These are phyloP conservation scores for Letharia lupina DNA, from an alignment of 495 filamentous ascomycete species.

Conservation along the genomic window DNA sequence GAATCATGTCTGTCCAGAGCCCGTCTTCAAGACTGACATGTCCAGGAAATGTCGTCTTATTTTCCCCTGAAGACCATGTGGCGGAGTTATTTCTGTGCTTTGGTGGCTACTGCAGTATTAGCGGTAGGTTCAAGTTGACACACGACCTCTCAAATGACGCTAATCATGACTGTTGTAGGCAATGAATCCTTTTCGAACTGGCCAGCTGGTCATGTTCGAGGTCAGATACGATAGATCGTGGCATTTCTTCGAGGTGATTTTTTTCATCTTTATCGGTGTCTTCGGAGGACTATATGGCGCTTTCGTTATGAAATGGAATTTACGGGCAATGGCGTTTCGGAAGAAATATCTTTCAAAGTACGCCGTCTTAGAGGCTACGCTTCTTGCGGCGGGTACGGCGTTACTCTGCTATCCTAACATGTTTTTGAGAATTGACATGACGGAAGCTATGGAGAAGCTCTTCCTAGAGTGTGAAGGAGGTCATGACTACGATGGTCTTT, in stretches of 20 bases:
- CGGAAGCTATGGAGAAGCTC: constrained; percentile 96
- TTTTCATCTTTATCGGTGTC: constrained; percentile 83
- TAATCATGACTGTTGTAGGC: constrained; percentile 34
- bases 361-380: constrained; percentile 77
- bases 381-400: constrained; percentile 76
- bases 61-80: constrained; percentile 97
- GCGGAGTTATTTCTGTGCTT: constrained; percentile 94
- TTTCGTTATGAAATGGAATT: constrained; percentile 97
- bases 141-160: background rate
- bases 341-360: constrained; percentile 87
- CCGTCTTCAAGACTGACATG: constrained; percentile 9
- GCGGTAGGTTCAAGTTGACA: constrained; percentile 44
- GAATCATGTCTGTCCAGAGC: no score
- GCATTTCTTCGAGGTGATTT: constrained; percentile 95
- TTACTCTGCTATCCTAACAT: constrained; percentile 93
- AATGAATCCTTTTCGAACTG: constrained; percentile 96
- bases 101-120: constrained; percentile 89
- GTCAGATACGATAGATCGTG: constrained; percentile 91
- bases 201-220: constrained; percentile 99
- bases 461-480: constrained; percentile 91
- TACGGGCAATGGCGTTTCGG: constrained; percentile 81
- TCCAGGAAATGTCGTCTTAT: constrained; percentile 88
- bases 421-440: constrained; percentile 97
- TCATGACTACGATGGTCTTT: constrained; percentile 86
- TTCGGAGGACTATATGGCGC: constrained; percentile 96